phyloP scores from a whole-genome alignment of 805 yeast species.

The Candida parachauliodes region DNA sequence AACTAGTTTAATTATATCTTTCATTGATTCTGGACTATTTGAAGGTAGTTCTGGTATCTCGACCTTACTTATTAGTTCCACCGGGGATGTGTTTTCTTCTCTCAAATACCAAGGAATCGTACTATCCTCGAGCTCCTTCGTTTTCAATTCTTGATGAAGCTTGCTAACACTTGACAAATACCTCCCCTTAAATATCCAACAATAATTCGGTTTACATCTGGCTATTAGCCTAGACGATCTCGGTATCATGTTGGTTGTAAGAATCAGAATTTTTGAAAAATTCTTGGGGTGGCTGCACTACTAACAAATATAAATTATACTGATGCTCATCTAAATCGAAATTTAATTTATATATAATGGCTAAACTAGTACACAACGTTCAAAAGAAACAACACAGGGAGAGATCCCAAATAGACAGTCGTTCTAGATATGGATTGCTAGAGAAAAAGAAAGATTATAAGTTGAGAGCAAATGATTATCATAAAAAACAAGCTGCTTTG shows the following conservation, averaged over 20 bases:
- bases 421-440: slow-evolving; percentile 75
- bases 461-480: slow-evolving; percentile 53
- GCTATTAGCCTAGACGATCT: neutral
- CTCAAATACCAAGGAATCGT: slow-evolving; percentile 61
- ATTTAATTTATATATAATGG: slow-evolving; percentile 44
- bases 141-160: neutral
- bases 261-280: neutral
- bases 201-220: too few relatives aligned
- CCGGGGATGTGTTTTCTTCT: slow-evolving; percentile 33
- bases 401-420: slow-evolving; percentile 77
- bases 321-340: slow-evolving; percentile 9
- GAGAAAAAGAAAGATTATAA: slow-evolving; percentile 73
- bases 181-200: too few relatives aligned
- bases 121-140: neutral
- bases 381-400: slow-evolving; percentile 97
- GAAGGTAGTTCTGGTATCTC: slow-evolving; percentile 58
- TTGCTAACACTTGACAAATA: too few relatives aligned
- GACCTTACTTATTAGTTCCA: slow-evolving; percentile 18
- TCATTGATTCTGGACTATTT: slow-evolving; percentile 52
- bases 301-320: neutral
- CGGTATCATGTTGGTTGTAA: neutral
- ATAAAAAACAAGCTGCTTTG: slow-evolving; percentile 58
- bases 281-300: slow-evolving; percentile 1
- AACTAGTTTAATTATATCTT: slow-evolving; percentile 42
- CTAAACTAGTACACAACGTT: slow-evolving; percentile 78